These are phyloP conservation scores for Microdochium trichocladiopsis DNA, from an alignment of 2,329 filamentous ascomycete species.

Conservation along the genomic window DNA sequence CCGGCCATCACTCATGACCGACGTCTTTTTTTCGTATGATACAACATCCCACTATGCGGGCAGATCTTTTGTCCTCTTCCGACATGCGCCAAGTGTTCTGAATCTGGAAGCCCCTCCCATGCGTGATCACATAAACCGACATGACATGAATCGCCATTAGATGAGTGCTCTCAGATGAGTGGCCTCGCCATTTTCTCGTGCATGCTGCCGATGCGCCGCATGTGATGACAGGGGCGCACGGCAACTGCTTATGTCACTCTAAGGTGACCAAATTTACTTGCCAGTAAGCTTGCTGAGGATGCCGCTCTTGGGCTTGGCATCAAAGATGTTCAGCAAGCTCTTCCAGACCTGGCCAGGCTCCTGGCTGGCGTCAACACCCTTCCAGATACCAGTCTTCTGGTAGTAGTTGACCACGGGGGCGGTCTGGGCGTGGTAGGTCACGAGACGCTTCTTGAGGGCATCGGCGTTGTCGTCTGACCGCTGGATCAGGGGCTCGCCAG, in stretches of 20 bases:
- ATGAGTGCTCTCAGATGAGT: not conserved
- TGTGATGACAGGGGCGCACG: not conserved
- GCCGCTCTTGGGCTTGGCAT: slow-evolving; percentile 38
- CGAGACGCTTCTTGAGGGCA: slow-evolving; percentile 88
- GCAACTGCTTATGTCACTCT: not conserved
- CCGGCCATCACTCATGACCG: not conserved
- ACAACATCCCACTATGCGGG: not conserved
- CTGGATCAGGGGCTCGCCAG: slow-evolving; percentile 93
- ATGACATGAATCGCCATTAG: not conserved
- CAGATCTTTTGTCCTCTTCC: not conserved
- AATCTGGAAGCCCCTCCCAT: not conserved
- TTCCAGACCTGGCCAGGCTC: slow-evolving; percentile 95
- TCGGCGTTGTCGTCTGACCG: slow-evolving; percentile 96
- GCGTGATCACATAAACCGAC: not conserved
- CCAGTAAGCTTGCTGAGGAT: slow-evolving; percentile 35
- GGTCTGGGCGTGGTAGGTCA: slow-evolving; percentile 92
- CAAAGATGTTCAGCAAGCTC: slow-evolving; percentile 79
- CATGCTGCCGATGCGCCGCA: not conserved
- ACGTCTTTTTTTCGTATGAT: not conserved
- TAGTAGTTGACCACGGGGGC: slow-evolving; percentile 91
- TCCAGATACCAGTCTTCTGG: slow-evolving; percentile 96
- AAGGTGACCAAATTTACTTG: slow-evolving; percentile 8
- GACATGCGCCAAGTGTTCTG: not conserved
- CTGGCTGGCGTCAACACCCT: slow-evolving; percentile 89
- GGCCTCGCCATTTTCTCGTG: not conserved